phyloP scores from a whole-genome alignment of 2,329 filamentous ascomycete species.

The Claviceps humidiphila region DNA sequence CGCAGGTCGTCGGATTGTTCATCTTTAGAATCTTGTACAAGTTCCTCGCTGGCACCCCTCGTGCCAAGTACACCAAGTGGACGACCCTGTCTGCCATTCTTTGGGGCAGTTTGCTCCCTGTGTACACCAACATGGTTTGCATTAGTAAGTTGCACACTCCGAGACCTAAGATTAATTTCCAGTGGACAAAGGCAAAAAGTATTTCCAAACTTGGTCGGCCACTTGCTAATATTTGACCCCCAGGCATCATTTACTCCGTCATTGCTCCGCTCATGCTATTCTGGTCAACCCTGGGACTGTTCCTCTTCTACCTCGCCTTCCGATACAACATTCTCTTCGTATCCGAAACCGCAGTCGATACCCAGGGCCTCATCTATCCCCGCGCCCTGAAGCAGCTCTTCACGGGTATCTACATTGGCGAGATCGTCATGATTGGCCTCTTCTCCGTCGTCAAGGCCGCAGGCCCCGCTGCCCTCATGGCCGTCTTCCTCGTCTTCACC shows the following conservation, averaged over 20 bases:
- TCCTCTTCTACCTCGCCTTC: constrained; percentile 71
- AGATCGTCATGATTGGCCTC: constrained; percentile 69
- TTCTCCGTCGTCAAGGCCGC: constrained; percentile 56
- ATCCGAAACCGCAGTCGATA: constrained; percentile 66
- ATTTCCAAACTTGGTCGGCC: too few relatives aligned
- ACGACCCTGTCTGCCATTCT: constrained; percentile 52
- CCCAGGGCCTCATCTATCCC: constrained; percentile 77
- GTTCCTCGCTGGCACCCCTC: constrained; percentile 61
- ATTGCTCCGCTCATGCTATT: constrained; percentile 73
- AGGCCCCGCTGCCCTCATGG: constrained; percentile 63
- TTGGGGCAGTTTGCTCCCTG: constrained; percentile 66
- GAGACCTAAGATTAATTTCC: too few relatives aligned
- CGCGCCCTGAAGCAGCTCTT: constrained; percentile 80
- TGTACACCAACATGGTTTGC: constrained; percentile 61
- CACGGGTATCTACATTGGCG: constrained; percentile 65
- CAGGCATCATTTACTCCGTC: constrained; percentile 62
- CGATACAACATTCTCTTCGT: constrained; percentile 81
- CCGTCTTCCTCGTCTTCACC: constrained; percentile 62
- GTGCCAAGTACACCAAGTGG: constrained; percentile 67
- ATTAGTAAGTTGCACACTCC: constrained; percentile 36
- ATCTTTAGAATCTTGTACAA: constrained; percentile 56
- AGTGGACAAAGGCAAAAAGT: background rate
- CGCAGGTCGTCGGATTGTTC: constrained; percentile 54
- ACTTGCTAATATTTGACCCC: background rate
- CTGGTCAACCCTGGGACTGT: constrained; percentile 66